Conservation (phyloP, 805 yeast species). For the Sporopachydermia quercuum region DNA sequence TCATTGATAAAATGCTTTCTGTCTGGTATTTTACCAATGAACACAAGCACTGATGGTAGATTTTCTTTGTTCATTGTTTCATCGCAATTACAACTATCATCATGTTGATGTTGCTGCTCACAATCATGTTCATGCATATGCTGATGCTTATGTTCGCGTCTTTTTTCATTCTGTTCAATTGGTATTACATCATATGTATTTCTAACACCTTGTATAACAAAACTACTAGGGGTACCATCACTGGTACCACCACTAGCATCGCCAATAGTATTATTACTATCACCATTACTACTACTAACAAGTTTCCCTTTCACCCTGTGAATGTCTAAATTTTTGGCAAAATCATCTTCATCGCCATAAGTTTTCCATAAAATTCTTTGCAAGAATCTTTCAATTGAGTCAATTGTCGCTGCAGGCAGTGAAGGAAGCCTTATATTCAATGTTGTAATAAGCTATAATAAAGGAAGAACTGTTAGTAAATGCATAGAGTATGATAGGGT, state of each 20-base stretch:
- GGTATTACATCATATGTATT: constrained; percentile 70
- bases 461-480: too few species aligned
- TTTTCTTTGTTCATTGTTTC: too few species aligned
- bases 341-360: neutral
- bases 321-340: neutral
- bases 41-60: neutral
- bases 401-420: neutral
- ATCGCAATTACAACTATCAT: neutral
- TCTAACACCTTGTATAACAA: constrained; percentile 80
- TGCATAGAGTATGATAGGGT: too few species aligned
- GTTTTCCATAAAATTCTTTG: neutral
- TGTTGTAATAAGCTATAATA: neutral
- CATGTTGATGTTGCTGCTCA: neutral
- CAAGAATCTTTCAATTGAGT: neutral
- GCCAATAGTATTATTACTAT: constrained; percentile 20
- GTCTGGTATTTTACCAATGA: neutral
- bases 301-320: neutral
- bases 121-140: too few species aligned
- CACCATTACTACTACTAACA: constrained; percentile 2
- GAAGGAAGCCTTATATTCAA: neutral
- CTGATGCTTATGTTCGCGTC: neutral
- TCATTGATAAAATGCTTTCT: neutral
- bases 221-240: constrained; percentile 10
- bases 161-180: neutral
- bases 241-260: constrained; percentile 23